phyloP scores from a whole-genome alignment of 805 yeast species.

The Yamadazyma scolyti region DNA sequence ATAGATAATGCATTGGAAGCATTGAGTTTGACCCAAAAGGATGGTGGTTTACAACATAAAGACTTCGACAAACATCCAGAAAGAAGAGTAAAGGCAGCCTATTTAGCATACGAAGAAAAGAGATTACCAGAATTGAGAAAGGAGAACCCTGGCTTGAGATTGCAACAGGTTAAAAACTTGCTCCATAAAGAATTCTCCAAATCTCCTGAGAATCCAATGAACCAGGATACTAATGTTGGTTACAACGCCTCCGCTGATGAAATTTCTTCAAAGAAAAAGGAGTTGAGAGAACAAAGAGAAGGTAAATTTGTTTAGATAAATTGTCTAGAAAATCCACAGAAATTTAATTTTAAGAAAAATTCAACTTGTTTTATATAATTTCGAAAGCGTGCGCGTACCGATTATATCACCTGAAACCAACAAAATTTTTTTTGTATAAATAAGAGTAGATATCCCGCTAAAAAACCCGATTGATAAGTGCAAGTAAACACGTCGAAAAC shows the following conservation, averaged over 20 bases:
- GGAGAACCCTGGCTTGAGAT: slow-evolving; percentile 77
- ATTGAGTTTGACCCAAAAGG: slow-evolving; percentile 57
- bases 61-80: slow-evolving; percentile 86
- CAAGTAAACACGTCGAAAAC: too few relatives aligned
- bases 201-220: slow-evolving; percentile 79
- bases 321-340: not conserved
- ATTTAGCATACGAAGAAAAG: slow-evolving; percentile 63
- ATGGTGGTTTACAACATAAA: slow-evolving; percentile 53
- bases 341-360: not conserved
- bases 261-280: slow-evolving; percentile 41
- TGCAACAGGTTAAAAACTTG: slow-evolving; percentile 73
- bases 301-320: slow-evolving; percentile 20
- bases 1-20: slow-evolving; percentile 79
- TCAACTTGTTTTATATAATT: slow-evolving; percentile 1
- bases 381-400: slow-evolving; percentile 3
- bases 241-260: slow-evolving; percentile 62
- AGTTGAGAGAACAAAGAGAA: slow-evolving; percentile 50
- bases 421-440: too few relatives aligned
- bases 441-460: too few relatives aligned
- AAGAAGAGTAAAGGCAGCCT: slow-evolving; percentile 81
- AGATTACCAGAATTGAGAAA: slow-evolving; percentile 69
- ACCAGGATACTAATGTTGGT: slow-evolving; percentile 61
- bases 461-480: too few relatives aligned
- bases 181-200: slow-evolving; percentile 78
- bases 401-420: too few relatives aligned